Conservation (phyloP, 148 eudicot species). For the Arctostaphylos glauca region DNA sequence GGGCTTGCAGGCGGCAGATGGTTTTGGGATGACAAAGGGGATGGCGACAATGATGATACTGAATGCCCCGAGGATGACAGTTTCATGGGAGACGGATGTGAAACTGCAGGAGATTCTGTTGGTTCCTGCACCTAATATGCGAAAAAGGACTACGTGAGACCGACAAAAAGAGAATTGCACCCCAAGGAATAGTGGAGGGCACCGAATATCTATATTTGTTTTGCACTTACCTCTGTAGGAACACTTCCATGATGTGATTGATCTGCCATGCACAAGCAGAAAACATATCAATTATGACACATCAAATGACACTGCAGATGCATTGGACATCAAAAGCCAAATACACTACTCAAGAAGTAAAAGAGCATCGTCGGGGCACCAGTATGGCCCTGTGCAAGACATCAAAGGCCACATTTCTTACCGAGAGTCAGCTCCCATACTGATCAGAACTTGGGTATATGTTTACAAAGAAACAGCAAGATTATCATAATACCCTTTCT, state of each 20-base stretch:
- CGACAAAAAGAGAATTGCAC: not conserved
- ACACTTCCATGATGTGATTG: conserved; percentile 27
- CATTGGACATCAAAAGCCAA: conserved; percentile 1
- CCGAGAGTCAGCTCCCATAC: conserved; percentile 1
- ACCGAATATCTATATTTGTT: not conserved
- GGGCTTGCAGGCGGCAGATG: conserved; percentile 52
- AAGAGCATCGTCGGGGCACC: not conserved
- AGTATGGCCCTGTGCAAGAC: not conserved
- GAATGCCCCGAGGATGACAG: conserved; percentile 60
- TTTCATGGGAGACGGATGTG: conserved; percentile 49
- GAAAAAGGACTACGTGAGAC: not conserved
- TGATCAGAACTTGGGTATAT: not conserved
- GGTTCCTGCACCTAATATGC: conserved; percentile 52
- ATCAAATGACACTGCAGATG: conserved; percentile 2
- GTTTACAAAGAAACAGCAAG: not conserved
- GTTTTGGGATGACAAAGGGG: conserved; percentile 62
- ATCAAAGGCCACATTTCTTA: not conserved
- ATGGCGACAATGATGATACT: conserved; percentile 49
- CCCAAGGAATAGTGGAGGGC: not conserved
- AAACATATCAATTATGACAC: conserved; percentile 16
- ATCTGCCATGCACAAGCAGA: conserved; percentile 25
- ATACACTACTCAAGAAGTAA: not conserved
- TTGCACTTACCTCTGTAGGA: conserved; percentile 31
- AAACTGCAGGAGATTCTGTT: conserved; percentile 44
- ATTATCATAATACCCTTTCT: not conserved